Percentiles rank a stretch among this genome's conserved stretches.
phyloP scores from a whole-genome alignment of 176 grass and related monocot genomes.

The Puccinellia tenuiflora region DNA sequence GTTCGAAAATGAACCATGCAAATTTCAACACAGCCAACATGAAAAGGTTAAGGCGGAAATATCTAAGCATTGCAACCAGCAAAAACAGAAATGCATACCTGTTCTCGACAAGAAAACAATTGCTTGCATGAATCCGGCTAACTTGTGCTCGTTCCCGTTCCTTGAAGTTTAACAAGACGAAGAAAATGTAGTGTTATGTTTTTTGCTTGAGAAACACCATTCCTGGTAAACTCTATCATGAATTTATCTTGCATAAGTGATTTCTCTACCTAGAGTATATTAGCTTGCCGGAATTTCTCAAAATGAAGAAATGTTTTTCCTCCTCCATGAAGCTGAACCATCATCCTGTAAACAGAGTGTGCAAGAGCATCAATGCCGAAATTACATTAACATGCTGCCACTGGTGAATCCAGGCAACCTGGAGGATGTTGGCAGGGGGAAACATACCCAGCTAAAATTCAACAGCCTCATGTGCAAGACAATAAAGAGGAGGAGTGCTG shows the following conservation, averaged over 20 bases:
- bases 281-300: conserved; percentile 94
- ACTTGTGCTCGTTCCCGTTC: conserved; percentile 94
- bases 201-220: background rate
- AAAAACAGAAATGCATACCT: conserved; percentile 29
- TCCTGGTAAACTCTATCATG: background rate
- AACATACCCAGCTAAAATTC: no score
- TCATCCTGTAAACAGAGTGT: conserved; percentile 53
- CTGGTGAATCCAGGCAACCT: background rate
- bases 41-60: background rate
- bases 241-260: background rate
- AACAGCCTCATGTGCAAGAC: background rate
- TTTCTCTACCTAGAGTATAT: conserved; percentile 74
- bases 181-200: background rate
- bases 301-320: conserved; percentile 91
- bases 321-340: conserved; percentile 88
- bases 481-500: background rate
- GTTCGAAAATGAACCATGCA: background rate
- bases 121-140: conserved; percentile 98
- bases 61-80: background rate
- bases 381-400: background rate
- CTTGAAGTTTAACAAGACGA: conserved; percentile 34
- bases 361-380: background rate
- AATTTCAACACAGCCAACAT: background rate
- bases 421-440: background rate
- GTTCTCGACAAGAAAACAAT: conserved; percentile 98